Evolutionary conservation across 805 yeast genomes (phyloP), one percentile per base, ranked within the genome.

Genomic region (Candida vartiovaarae): DNA sequence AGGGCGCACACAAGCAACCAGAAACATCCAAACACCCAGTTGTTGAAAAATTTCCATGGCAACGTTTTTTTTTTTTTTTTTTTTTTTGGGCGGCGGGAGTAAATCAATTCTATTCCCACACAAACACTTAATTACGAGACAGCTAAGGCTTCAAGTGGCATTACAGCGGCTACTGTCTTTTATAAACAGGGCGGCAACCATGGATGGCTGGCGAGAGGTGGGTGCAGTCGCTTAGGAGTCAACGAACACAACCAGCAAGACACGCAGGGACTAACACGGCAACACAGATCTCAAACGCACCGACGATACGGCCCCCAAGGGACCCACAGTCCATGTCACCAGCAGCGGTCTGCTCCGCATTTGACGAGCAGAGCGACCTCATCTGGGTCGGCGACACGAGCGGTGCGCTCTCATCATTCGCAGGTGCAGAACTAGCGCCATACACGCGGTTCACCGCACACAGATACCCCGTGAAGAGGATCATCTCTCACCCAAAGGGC

Each of bases 371-470:
- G n/a, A 75, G 80, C 46, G 93, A 90, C 53, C 66, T 93, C 37
- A 59, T 90, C 2, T 91, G 98, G 98, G 71, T 82, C 1, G 95
- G 95, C 15, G 93, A 86, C 58, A 61, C 76, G 32, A 52, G 67
- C 2, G 77, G 77, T 3, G 60, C 56, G 32, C 54, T 73, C 8
- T 60, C 64, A 4, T 68, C 75, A 1, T 69, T 57, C 43, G 66
- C 64, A 28, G 80, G 76, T 9, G 68, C 72, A 8, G 65, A 68
- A 8, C 62, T 81, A 39, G 64, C 67, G 5, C 72, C 81, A 3
- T 85, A 84, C 55, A 73, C 82, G 4, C 65, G 84, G 30, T 77
- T 76, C 45, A 61, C 65, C 23, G 82, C 78, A 0, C 84, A 79
- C 41, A 56, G 62, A 3, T 55, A 67, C 0, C 67, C 79, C 0